Base-by-base conservation (phyloP, 257 asterid species). In the Anisodus acutangulus region DNA sequence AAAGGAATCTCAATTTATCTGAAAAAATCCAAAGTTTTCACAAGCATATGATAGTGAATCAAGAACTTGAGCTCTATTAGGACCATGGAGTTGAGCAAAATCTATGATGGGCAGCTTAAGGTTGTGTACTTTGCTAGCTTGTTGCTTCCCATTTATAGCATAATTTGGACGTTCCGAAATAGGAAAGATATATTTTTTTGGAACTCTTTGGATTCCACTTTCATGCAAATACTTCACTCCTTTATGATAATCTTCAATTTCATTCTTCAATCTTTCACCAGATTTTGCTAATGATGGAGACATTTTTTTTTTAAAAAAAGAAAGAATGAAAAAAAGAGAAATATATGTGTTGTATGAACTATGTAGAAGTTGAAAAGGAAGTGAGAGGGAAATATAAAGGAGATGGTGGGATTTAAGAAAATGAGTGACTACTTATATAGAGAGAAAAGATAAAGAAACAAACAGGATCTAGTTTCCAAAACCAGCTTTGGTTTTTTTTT, bases 11-110 rank as follows among this genome's bases (percentile, higher is more conserved):
- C 2, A 71, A 57, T 84, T 31, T 15, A 94, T 97, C 97, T 95
- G 99, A n/a, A 95, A 95, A 83, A 95, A 94, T 0, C 99, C 99
- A 19, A 87, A 92, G 84, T 87, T 91, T 85, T 93, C 85, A 66
- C 98, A 93, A 72, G 98, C 97, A 59, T 86, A 7, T 43, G 95
- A 88, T 2, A 95, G 94, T 37, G 97, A 88, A 3, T 88, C 7
- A 9, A 95, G 93, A 59, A 76, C 95, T 66, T 86, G 88, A 2
- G 90, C 15, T 22, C 98, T 85, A 74, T 90, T 88, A 26, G 95
- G 90, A 3, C 99, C 97, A 49, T 54, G 89, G 17, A 94, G 51
- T 47, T 93, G 88, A 3, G 95, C 90, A n/a, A 95, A 91, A 81
- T 95, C 99, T 19, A 95, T 91, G 68, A 94, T 43, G 19, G 99